phyloP scores from a whole-genome alignment of 2,329 filamentous ascomycete species.

The Aureobasidium pullulans region DNA sequence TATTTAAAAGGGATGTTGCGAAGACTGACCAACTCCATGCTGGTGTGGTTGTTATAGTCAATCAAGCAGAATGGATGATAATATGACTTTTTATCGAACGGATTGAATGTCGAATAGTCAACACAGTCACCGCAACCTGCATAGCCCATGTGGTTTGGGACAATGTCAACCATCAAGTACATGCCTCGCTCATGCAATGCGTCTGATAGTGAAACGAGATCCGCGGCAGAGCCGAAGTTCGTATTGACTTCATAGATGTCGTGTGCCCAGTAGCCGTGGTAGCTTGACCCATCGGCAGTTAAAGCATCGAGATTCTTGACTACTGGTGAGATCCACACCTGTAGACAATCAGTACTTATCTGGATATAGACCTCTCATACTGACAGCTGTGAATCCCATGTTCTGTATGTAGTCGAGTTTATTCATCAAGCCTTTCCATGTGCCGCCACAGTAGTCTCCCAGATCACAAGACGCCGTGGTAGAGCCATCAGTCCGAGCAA shows the following conservation, averaged over 20 bases:
- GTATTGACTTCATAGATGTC: constrained; percentile 38
- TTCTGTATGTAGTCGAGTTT: constrained; percentile 57
- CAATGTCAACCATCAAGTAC: constrained; percentile 33
- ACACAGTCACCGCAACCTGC: constrained; percentile 22
- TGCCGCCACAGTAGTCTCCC: constrained; percentile 53
- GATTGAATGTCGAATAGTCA: constrained; percentile 30
- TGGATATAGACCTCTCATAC: constrained; percentile 17
- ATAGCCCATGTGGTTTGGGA: constrained; percentile 32
- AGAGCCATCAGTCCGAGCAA: constrained; percentile 33
- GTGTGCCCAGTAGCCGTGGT: constrained; percentile 51
- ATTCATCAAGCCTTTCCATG: constrained; percentile 51
- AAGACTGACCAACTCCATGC: constrained; percentile 23
- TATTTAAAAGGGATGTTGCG: too few relatives aligned
- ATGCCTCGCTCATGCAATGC: constrained; percentile 30
- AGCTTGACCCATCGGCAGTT: constrained; percentile 33
- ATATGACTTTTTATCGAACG: constrained; percentile 33
- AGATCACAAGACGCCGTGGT: constrained; percentile 29
- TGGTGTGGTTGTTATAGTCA: constrained; percentile 43
- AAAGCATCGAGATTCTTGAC: constrained; percentile 34
- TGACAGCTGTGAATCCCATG: constrained; percentile 52
- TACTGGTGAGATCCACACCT: constrained; percentile 49
- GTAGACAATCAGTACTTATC: not conserved
- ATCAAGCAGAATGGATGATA: constrained; percentile 50
- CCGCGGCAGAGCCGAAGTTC: constrained; percentile 30
- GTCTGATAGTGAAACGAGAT: constrained; percentile 28